These are phyloP conservation scores for Ophiostoma sp. DNA, from an alignment of 2,329 filamentous ascomycete species.

Conservation along the genomic window DNA sequence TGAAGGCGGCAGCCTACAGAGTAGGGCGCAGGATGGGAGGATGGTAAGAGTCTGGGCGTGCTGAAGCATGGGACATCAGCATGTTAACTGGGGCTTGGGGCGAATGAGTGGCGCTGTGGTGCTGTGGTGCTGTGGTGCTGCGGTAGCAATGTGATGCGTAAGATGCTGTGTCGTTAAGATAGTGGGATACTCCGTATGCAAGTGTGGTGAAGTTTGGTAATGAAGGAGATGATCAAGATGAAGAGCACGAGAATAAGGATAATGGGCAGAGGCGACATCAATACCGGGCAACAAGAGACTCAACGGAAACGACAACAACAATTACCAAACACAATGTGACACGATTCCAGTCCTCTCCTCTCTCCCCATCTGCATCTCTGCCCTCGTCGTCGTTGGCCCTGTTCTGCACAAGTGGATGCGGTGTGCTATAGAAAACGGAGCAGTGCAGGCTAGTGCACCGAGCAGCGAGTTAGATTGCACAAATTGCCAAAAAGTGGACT, in stretches of 20 bases:
- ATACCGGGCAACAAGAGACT: background rate
- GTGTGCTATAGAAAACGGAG: conserved; percentile 16
- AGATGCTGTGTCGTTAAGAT: background rate
- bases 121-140: background rate
- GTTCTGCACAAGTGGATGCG: conserved; percentile 12
- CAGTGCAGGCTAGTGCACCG: background rate
- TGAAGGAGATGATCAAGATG: background rate
- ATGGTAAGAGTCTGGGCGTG: background rate
- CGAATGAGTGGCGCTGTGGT: background rate
- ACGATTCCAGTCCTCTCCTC: background rate
- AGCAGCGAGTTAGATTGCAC: background rate
- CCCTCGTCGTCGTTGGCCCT: conserved; percentile 6
- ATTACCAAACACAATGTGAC: conserved; percentile 2
- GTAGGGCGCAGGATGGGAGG: conserved; percentile 1
- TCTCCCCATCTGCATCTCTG: background rate
- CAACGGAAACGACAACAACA: background rate
- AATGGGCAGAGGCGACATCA: background rate
- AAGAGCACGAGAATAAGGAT: background rate
- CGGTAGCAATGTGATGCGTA: conserved; percentile 3
- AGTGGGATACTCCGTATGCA: background rate
- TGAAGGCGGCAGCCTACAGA: background rate
- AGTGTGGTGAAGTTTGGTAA: background rate
- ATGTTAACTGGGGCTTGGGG: background rate
- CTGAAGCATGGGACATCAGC: background rate
- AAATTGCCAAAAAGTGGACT: conserved; percentile 15